Percentiles rank a stretch among this genome's conserved stretches.
Conservation (phyloP, 805 yeast species). For the Candida nonsorbophila region DNA sequence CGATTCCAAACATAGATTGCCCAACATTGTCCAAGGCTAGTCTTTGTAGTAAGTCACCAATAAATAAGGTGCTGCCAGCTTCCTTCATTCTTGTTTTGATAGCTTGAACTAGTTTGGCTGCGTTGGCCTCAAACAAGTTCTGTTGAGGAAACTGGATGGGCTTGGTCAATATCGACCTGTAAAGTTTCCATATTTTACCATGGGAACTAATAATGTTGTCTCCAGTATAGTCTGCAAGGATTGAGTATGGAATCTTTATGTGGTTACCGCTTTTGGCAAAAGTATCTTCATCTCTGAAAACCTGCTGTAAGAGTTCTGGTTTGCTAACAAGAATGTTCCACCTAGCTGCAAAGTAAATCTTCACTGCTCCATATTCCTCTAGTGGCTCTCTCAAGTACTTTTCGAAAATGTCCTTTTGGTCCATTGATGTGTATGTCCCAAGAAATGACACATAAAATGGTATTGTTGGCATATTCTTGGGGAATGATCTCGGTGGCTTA, state of each 20-base stretch:
- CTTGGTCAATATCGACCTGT: slow-evolving; percentile 40
- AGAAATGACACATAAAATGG: slow-evolving; percentile 55
- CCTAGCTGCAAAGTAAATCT: slow-evolving; percentile 54
- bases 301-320: slow-evolving; percentile 41
- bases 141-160: slow-evolving; percentile 47
- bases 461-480: slow-evolving; percentile 52
- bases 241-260: slow-evolving; percentile 51
- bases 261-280: slow-evolving; percentile 60
- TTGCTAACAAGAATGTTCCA: slow-evolving; percentile 54
- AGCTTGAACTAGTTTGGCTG: slow-evolving; percentile 11
- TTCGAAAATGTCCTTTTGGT: slow-evolving; percentile 44
- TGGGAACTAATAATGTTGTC: slow-evolving; percentile 59
- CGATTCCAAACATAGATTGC: slow-evolving; percentile 45
- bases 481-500: slow-evolving; percentile 48
- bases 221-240: slow-evolving; percentile 51
- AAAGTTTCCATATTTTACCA: slow-evolving; percentile 46
- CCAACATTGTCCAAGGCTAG: slow-evolving; percentile 46
- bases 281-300: slow-evolving; percentile 44
- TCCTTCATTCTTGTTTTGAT: not conserved
- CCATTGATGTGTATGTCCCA: slow-evolving; percentile 37
- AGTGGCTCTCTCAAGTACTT: slow-evolving; percentile 37
- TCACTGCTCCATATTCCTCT: slow-evolving; percentile 53
- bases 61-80: slow-evolving; percentile 8
- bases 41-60: slow-evolving; percentile 36
- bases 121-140: slow-evolving; percentile 32